Evolutionary conservation across 2,329 filamentous ascomycete genomes (phyloP), one percentile per base, ranked within the genome.

Genomic region (Huntiella bhutanensis): DNA sequence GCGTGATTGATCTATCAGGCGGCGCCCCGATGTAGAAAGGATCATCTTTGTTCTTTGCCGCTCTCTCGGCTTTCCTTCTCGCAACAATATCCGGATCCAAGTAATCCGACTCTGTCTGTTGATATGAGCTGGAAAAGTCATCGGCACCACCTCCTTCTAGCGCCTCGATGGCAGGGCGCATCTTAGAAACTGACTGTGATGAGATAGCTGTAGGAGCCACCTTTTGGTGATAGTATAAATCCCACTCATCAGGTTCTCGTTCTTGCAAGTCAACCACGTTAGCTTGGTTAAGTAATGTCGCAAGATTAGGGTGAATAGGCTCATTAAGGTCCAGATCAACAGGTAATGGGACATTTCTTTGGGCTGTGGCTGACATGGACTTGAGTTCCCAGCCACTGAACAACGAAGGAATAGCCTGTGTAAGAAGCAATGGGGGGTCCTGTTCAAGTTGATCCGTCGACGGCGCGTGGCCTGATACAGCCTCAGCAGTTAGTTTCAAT

Each of bases 371-470:
- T 1, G 91, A 85, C 7, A 98, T 88, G 0, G 91, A 93, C 53
- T 96, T 95, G 33, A 98, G 68, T 52, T 95, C 87, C 63, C 83
- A 77, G 0, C 87, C 86, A 4, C 71, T 69, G 58, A 96, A 96
- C 2, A 98, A 68, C 1, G 80, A 80, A 1, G 91, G 88, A 47
- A 98, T 83, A 3, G 86, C 87, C 58, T 93, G 84, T 0, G 86
- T 92, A 4, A 98, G 71, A 2, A 98, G 70, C 11, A 93, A 65
- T 2, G 91, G 91, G 7, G 83, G 71, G 52, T 91, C 80, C 53
- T 77, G 71, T 17, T 69, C 61, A 4, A 63, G 52, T 2, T 68
- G 63, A 32, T 70, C 69, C 1, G 66, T 70, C 1, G 70, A 70
- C 11, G 72, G 64, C 8, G 73, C 68, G 51, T 87, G 81, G 1